phyloP scores from a whole-genome alignment of 257 asterid species.

The Solanum pinnatisectum region DNA sequence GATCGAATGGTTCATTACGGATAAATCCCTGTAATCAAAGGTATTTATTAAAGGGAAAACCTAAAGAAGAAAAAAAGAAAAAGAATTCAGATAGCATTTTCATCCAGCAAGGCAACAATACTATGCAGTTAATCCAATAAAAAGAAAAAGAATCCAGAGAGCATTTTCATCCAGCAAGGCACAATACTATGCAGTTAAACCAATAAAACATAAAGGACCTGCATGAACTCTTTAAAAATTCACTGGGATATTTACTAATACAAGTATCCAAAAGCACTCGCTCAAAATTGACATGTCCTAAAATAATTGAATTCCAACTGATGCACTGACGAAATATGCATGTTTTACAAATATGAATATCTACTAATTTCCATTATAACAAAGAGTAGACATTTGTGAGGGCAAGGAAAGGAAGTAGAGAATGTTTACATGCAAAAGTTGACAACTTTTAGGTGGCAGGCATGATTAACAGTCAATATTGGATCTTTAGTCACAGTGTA shows the following conservation, averaged over 20 bases:
- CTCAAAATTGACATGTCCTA: neutral
- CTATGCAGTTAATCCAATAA: neutral
- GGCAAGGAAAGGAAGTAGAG: neutral
- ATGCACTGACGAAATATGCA: neutral
- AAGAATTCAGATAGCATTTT: neutral
- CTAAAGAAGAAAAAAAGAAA: neutral
- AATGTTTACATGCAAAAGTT: neutral
- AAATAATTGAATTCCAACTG: neutral
- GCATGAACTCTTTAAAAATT: neutral
- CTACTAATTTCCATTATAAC: neutral
- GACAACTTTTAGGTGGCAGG: neutral
- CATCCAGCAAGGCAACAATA: slow-evolving; percentile 28
- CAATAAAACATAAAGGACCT: neutral
- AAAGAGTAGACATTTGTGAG: neutral
- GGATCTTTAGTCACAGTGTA: neutral
- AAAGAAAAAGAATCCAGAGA: neutral
- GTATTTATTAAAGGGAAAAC: neutral
- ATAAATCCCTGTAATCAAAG: slow-evolving; percentile 63
- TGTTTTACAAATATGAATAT: neutral
- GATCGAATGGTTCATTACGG: slow-evolving; percentile 66
- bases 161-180: slow-evolving; percentile 7
- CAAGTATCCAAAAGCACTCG: neutral
- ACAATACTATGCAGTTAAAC: neutral
- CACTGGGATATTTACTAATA: neutral
- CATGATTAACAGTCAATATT: neutral